Percentiles rank a stretch among this genome's conserved stretches.
Evolutionary conservation across 495 filamentous ascomycete species (phyloP).

Genomic region (Daldinia concentrica): DNA sequence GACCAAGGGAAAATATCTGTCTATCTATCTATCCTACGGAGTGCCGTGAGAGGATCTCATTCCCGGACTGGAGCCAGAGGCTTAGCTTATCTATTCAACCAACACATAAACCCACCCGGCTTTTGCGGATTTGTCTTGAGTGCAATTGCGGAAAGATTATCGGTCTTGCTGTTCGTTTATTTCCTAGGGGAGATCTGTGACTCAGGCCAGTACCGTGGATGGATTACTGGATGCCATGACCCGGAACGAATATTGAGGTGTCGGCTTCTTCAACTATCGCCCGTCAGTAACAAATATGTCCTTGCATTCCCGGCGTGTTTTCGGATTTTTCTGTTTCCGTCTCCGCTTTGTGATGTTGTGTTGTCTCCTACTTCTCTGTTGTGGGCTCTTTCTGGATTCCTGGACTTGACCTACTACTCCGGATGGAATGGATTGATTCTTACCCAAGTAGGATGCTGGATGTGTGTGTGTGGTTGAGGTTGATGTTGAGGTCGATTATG

Average conservation of each 20-base stretch:
- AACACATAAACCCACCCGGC: neutral
- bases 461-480: neutral
- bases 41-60: neutral
- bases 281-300: neutral
- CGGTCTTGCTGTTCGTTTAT: neutral
- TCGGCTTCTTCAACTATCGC: neutral
- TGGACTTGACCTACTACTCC: neutral
- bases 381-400: neutral
- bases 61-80: neutral
- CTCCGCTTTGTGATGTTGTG: neutral
- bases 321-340: neutral
- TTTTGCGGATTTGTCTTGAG: neutral
- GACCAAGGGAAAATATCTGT: neutral
- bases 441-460: neutral
- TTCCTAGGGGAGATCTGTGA: neutral
- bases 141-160: neutral
- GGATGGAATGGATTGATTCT: constrained; percentile 1
- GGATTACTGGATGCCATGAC: neutral
- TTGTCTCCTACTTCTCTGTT: neutral
- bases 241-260: neutral
- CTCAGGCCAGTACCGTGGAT: neutral
- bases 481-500: neutral
- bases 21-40: neutral
- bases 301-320: neutral
- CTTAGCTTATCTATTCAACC: too few relatives aligned